Evolutionary conservation across 2,329 filamentous ascomycete genomes (phyloP).

Genomic region (Monilinia laxa): DNA sequence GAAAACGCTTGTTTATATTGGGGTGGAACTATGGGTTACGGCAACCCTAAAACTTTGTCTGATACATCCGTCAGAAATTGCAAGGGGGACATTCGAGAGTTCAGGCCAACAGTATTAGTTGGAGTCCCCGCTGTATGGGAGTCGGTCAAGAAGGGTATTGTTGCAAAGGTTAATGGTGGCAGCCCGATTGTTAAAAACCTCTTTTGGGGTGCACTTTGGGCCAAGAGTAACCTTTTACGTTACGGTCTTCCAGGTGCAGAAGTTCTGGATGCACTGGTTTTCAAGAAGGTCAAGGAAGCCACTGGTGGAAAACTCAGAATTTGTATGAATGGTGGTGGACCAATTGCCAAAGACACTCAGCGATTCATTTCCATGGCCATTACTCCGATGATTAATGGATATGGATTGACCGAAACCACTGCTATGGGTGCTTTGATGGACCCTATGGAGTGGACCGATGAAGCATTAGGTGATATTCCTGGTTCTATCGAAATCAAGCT

Average conservation of each 20-base stretch:
- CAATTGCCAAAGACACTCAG: slow-evolving; percentile 82
- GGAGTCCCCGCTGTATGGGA: slow-evolving; percentile 98
- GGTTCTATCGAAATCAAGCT: slow-evolving; percentile 84
- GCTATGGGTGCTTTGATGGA: slow-evolving; percentile 81
- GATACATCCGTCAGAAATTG: slow-evolving; percentile 85
- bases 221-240: slow-evolving; percentile 59
- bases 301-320: slow-evolving; percentile 88
- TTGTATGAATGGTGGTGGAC: slow-evolving; percentile 91
- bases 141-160: slow-evolving; percentile 90
- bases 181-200: slow-evolving; percentile 70
- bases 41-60: slow-evolving; percentile 82
- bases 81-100: slow-evolving; percentile 88
- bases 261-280: slow-evolving; percentile 78
- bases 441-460: slow-evolving; percentile 78
- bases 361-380: slow-evolving; percentile 90
- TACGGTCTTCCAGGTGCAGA: slow-evolving; percentile 63
- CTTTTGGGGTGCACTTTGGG: slow-evolving; percentile 67
- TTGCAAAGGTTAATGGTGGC: slow-evolving; percentile 64
- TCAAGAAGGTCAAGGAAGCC: slow-evolving; percentile 85
- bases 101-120: slow-evolving; percentile 83
- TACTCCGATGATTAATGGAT: slow-evolving; percentile 90
- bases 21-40: slow-evolving; percentile 90
- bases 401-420: slow-evolving; percentile 90
- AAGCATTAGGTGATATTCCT: slow-evolving; percentile 75
- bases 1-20: slow-evolving; percentile 87